Conservation (phyloP, 192 early-diverging fungal genomes). For the Dimargaris cristalligena region DNA sequence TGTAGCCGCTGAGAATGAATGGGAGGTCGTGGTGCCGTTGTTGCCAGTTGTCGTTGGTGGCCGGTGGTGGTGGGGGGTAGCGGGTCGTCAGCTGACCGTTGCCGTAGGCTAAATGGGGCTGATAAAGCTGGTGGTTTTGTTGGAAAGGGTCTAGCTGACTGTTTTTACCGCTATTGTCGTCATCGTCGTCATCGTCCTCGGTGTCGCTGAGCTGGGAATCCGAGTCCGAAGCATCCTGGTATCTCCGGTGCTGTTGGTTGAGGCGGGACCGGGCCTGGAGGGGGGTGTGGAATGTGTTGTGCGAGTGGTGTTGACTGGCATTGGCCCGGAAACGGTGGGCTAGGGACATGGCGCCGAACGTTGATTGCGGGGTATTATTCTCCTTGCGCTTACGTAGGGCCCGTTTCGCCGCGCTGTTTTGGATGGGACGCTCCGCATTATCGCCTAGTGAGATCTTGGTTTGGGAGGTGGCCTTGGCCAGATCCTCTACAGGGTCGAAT, state of each 20-base stretch:
- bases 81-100: background rate
- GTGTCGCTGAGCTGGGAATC: background rate
- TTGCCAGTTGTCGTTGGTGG: conserved; percentile 11
- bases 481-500: background rate
- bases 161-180: no score
- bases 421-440: background rate
- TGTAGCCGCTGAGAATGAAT: conserved; percentile 35
- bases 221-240: no score
- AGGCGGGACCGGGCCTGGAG: no score
- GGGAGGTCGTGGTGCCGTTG: conserved; percentile 30
- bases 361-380: background rate
- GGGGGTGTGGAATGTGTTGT: no score
- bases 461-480: background rate
- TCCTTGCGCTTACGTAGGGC: background rate
- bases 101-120: background rate
- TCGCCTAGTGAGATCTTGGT: background rate
- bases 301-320: no score
- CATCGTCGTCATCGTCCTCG: background rate
- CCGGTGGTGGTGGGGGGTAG: background rate
- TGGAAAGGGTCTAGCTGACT: background rate
- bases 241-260: no score
- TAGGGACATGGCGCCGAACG: no score
- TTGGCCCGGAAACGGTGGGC: no score
- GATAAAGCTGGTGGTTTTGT: background rate
- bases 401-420: background rate